Base-by-base conservation (phyloP, 768 basidiomycete species). In the Pholiota microspora region DNA sequence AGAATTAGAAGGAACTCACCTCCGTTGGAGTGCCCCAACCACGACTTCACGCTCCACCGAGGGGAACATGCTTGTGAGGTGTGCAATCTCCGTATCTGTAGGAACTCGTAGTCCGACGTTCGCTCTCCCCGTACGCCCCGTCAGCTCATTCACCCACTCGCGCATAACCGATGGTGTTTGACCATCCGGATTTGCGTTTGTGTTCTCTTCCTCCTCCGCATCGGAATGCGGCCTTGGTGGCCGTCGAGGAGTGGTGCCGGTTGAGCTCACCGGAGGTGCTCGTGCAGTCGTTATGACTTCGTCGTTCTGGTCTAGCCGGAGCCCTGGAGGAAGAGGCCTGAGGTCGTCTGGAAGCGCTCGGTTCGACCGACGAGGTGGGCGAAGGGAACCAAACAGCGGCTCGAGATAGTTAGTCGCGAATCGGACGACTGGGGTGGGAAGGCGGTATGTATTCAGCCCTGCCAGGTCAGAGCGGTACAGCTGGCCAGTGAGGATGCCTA, bases 401-500 rank as follows among this genome's bases (percentile, higher is more conserved):
- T 75, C 70, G 9, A 94, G 64, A 62, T 82, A 82, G 3, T 74
- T 76, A n/a, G 71, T 69, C 12, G 83, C 72, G 56, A 93, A 77
- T 15, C 71, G 66, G 35, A 87, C 74, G 7, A 88, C 57, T 4
- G 76, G 69, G 0, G 77, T 78, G 0, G 94, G 83, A 24, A 96
- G 69, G 23, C 94, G 84, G 75, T 92, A 95, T 2, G 79, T 69
- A 63, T 94, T 94, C 47, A 94, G 77, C 51, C 83, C 83, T 15
- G 89, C 79, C 13, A 93, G 64, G 65, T 94, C 92, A 7, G 92
- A 88, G 34, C 92, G 87, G 67, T 95, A 96, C 31, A 92, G 72
- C 61, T 86, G 82, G 0, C 94, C 92, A 5, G 82, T 72, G 7
- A 88, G 58, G 6, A 93, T 56, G 21, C 94, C 94, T 29, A 90